Evolutionary conservation across 805 yeast genomes (phyloP), one percentile per base, ranked within the genome.

Genomic region (Candida ortonii): DNA sequence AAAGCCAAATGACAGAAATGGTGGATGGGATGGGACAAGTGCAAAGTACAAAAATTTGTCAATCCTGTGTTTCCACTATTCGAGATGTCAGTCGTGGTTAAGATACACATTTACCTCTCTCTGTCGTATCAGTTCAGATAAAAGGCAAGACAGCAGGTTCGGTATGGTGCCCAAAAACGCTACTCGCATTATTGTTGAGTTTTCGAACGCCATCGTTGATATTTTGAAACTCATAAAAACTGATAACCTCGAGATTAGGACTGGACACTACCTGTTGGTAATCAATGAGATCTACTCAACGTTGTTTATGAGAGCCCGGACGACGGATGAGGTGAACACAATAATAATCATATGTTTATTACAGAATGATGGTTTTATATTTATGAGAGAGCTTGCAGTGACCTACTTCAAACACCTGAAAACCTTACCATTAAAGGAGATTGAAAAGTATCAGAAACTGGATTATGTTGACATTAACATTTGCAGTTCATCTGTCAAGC

Each of bases 1-100:
- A 2, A 68, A 70, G 16, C 77, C 76, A 0, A 43, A 52, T 4
- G 61, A 30, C 46, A 64, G 23, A 50, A 52, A 16, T 40, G 54
- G 30, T 52, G 62, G 36, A 57, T 51, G 65, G 38, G 70, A 68
- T 22, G 69, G 68, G 25, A 71, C 75, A 0, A 67, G 76, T 25
- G 73, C 83, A 1, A 78, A 77, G 45, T 76, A 65, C 58, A 82
- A 82, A 43, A 84, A 83, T 47, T 61, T 81, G 0, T 57, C 74
- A 2, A 77, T 79, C 42, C 53, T 78, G 8, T 67, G 87, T 34
- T 67, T 66, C 40, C 65, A 79, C 23, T 55, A 66, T 20, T 65
- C 70, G 32, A 65, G 73, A 20, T 55, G 77, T 17, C 81, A 76
- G 17, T 52, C 61, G 6, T 60, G 64, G 62, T 35, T 59, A 14